Evolutionary conservation across 768 basidiomycete genomes (phyloP).

Genomic region (Suillus occidentalis): DNA sequence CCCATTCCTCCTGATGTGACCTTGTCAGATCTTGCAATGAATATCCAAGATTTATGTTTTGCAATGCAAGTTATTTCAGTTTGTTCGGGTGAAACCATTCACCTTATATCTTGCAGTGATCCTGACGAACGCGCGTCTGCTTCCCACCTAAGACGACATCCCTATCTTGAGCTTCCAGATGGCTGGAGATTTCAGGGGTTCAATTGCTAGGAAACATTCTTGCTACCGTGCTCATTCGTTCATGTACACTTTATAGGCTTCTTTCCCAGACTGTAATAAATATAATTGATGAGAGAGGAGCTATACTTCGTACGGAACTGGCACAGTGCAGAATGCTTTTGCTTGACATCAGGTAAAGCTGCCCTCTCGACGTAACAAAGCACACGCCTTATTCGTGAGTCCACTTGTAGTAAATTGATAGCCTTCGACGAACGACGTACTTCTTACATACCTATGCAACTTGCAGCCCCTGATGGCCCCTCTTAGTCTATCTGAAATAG

Average conservation of each 20-base stretch:
- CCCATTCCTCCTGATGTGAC: slow-evolving; percentile 87
- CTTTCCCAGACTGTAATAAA: not conserved
- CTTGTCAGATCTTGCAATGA: slow-evolving; percentile 74
- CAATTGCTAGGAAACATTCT: slow-evolving; percentile 14
- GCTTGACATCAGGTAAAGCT: not conserved
- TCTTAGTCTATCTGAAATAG: not conserved
- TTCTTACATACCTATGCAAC: not conserved
- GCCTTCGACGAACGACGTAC: no score
- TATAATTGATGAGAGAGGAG: not conserved
- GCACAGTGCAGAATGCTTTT: not conserved
- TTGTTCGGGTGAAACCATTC: not conserved
- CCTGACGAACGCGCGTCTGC: slow-evolving; percentile 84
- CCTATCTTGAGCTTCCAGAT: slow-evolving; percentile 69
- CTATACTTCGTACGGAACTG: not conserved
- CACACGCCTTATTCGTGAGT: not conserved
- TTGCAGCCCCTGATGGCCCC: not conserved
- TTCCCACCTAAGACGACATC: slow-evolving; percentile 74
- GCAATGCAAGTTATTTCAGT: slow-evolving; percentile 62
- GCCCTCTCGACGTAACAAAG: no score
- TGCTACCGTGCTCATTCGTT: not conserved
- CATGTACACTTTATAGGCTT: not conserved
- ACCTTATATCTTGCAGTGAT: slow-evolving; percentile 47
- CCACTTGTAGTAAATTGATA: not conserved
- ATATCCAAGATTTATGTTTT: slow-evolving; percentile 89
- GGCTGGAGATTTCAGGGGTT: slow-evolving; percentile 74